These are phyloP conservation scores for Suhomyces sp. DNA, from an alignment of 805 yeast genomes.

Conservation along the genomic window DNA sequence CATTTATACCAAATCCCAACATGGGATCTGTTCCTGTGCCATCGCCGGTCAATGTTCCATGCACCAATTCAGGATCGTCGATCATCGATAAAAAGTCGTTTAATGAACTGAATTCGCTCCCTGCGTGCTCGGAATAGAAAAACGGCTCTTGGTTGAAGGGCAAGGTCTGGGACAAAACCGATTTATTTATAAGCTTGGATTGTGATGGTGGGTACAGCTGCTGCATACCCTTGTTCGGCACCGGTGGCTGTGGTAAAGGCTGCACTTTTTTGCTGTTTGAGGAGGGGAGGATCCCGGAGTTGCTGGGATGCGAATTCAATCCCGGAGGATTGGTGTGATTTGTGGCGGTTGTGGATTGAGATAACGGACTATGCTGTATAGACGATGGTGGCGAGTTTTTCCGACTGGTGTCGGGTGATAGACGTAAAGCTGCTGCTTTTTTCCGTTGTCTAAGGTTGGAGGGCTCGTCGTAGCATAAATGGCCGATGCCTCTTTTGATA, in stretches of 20 bases:
- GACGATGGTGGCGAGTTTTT: neutral
- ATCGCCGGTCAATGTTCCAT: conserved; percentile 34
- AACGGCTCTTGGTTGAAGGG: conserved; percentile 65
- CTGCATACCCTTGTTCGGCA: conserved; percentile 2
- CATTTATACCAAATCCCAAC: conserved; percentile 19
- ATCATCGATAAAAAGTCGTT: conserved; percentile 88
- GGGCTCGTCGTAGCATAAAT: conserved; percentile 78
- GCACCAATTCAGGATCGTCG: conserved; percentile 75
- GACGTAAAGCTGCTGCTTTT: conserved; percentile 28
- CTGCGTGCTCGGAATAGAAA: conserved; percentile 88
- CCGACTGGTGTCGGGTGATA: conserved; percentile 3
- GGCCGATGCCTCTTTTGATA: conserved; percentile 82
- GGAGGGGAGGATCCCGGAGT: conserved; percentile 4
- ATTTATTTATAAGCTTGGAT: conserved; percentile 10
- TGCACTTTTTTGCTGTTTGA: conserved; percentile 3
- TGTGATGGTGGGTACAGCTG: conserved; percentile 6
- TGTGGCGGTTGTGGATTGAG: neutral
- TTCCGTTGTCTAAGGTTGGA: conserved; percentile 41
- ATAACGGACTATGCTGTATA: conserved; percentile 3
- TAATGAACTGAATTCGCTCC: conserved; percentile 85
- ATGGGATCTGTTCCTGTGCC: conserved; percentile 15
- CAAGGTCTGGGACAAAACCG: conserved; percentile 39
- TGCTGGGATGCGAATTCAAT: neutral
- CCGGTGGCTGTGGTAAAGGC: conserved; percentile 5
- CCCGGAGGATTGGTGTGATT: conserved; percentile 4